Evolutionary conservation across 2,329 filamentous ascomycete genomes (phyloP).

Genomic region (Sarocladium kiliense): DNA sequence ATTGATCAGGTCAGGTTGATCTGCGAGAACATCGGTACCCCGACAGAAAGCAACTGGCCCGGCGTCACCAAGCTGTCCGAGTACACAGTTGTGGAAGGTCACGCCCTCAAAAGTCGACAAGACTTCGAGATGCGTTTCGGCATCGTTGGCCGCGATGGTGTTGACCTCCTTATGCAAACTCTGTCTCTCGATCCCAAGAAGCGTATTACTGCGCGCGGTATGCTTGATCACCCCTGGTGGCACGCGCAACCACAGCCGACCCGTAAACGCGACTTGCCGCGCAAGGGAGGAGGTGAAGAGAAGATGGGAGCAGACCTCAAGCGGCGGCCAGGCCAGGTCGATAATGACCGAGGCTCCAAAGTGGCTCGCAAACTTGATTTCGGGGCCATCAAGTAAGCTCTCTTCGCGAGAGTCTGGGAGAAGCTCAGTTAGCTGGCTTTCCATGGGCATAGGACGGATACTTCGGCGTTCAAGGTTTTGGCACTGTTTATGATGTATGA

Average conservation of each 20-base stretch:
- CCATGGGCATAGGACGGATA: background rate
- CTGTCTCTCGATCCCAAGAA: constrained; percentile 81
- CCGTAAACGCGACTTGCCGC: constrained; percentile 73
- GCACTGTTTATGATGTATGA: constrained; percentile 8
- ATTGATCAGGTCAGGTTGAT: constrained; percentile 83
- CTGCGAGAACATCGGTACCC: constrained; percentile 79
- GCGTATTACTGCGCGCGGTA: constrained; percentile 69
- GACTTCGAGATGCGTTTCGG: constrained; percentile 75
- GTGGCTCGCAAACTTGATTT: constrained; percentile 83
- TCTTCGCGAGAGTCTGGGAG: too few relatives aligned
- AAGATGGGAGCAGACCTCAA: constrained; percentile 81
- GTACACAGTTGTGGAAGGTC: constrained; percentile 67
- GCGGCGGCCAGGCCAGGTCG: constrained; percentile 62
- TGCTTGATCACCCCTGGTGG: constrained; percentile 86
- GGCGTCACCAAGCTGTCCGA: constrained; percentile 76
- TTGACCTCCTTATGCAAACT: constrained; percentile 83
- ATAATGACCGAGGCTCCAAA: constrained; percentile 64
- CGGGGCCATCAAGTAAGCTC: constrained; percentile 37
- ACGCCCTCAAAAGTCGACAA: constrained; percentile 59
- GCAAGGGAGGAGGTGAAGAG: constrained; percentile 66
- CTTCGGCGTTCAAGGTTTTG: background rate
- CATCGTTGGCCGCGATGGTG: constrained; percentile 73
- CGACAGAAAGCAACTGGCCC: constrained; percentile 92
- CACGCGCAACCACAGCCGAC: constrained; percentile 77
- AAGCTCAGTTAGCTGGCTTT: background rate